Percentiles rank a stretch among this genome's conserved stretches.
Conservation (phyloP, 345 rosid species). For the Euclidium syriacum region DNA sequence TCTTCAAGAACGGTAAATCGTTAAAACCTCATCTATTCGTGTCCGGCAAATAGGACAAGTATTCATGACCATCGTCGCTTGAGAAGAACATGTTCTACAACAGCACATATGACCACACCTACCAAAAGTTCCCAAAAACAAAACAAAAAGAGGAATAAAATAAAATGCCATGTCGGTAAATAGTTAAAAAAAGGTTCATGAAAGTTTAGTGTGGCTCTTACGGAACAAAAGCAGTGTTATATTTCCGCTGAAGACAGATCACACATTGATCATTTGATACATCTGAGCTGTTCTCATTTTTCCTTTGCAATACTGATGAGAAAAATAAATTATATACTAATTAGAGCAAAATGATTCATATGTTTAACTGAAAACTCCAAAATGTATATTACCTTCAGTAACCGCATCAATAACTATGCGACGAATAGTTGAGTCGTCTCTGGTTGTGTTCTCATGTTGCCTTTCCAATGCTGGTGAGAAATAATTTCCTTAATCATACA, state of each 20-base stretch:
- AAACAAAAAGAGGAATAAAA: background rate
- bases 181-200: background rate
- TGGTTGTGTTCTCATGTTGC: conserved; percentile 24
- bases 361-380: no score
- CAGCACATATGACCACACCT: conserved; percentile 98
- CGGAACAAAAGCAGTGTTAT: conserved; percentile 68
- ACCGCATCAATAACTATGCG: no score
- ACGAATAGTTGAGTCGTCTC: no score
- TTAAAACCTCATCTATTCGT: conserved; percentile 51
- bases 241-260: conserved; percentile 70
- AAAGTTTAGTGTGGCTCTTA: conserved; percentile 37
- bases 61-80: conserved; percentile 36
- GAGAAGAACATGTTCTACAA: conserved; percentile 76
- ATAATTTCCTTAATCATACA: background rate
- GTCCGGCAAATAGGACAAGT: conserved; percentile 74
- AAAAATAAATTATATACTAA: no score
- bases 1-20: conserved; percentile 58
- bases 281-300: conserved; percentile 28
- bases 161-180: background rate
- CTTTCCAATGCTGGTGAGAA: background rate
- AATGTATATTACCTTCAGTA: no score
- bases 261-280: conserved; percentile 70
- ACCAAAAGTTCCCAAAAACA: conserved; percentile 23
- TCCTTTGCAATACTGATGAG: conserved; percentile 40
- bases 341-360: no score